Conservation (phyloP, 73 alveolate genomes). For the Breviolum minutum region DNA sequence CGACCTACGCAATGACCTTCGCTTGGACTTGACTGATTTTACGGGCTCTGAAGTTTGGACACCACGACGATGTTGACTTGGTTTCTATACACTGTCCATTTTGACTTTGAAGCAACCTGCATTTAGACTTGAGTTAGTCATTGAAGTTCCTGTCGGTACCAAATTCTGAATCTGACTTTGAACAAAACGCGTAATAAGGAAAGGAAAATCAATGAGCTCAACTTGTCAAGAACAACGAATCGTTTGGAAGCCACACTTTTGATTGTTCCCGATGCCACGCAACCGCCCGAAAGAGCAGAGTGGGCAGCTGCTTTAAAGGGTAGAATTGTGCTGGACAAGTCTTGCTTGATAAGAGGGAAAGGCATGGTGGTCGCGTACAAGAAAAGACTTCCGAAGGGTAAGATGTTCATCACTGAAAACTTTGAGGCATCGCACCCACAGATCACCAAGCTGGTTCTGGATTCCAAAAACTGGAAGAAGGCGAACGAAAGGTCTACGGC, state of each 20-base stretch:
- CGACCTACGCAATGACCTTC: neutral
- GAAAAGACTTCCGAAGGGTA: neutral
- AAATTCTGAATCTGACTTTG: neutral
- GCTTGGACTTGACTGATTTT: neutral
- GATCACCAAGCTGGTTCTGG: neutral
- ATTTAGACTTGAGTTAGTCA: neutral
- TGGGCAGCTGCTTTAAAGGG: conserved; percentile 29
- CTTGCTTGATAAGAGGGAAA: neutral
- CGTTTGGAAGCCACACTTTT: conserved; percentile 17
- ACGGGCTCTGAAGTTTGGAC: neutral
- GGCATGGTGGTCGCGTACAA: neutral
- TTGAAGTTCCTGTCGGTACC: no score
- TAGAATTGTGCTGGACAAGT: neutral
- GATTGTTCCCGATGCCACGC: neutral
- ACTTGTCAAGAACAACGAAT: neutral
- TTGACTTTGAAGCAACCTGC: neutral
- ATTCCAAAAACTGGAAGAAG: neutral
- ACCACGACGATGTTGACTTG: neutral
- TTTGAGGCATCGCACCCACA: neutral
- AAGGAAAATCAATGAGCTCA: neutral
- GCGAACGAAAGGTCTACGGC: neutral
- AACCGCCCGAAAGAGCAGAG: neutral
- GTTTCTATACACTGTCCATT: neutral
- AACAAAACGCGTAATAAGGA: no score
- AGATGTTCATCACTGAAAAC: neutral